Base-by-base conservation (phyloP, 371 early-diverging fungal genomes). In the Saksenaea oblongispora region DNA sequence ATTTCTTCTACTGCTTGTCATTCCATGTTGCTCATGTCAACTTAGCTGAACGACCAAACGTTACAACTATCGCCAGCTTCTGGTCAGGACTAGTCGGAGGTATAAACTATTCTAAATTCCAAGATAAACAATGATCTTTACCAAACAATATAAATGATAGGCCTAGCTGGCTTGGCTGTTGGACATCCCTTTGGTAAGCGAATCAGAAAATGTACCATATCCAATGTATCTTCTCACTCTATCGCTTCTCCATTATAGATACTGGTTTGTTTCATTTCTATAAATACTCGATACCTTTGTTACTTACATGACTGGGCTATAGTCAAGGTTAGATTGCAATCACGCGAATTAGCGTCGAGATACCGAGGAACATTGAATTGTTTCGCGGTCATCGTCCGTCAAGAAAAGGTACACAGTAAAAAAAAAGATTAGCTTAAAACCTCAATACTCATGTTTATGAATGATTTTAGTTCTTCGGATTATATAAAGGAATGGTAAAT, bases 401-500 rank as follows among this genome's bases (percentile, higher is more conserved):
- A 86, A 68, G 88, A 88, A 73, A 86, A 86, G 80, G 87, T 85
- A 73, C 53, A 15, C 24, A 18, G 13, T 17, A 47, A n/a, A 18
- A n/a, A 28, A n/a, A n/a, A 17, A 17, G 24, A 44, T 11, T 31
- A 11, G 53, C 13, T 27, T 51, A 22, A 51, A 42, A 39, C 39
- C n/a, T 35, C 24, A 44, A 14, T 39, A 18, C 15, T 58, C 10
- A 22, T 34, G 55, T 31, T 24, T 56, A 7, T 31, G 31, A 31
- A 31, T 4, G 22, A 11, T 8, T 8, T n/a, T 69, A 87, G 87
- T 69, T 88, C 55, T 66, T 72, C 15, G 88, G 88, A 3, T 70
- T 88, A 10, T 88, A 85, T 64, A 88, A 86, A 78, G 88, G 88
- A 69, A 86, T 88, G 88, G 87, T 85, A 78, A 71, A 75, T 47